Percentiles rank a stretch among this genome's conserved stretches.
phyloP scores from a whole-genome alignment of 2,329 filamentous ascomycete genomes.

The Hypomyces perniciosus region DNA sequence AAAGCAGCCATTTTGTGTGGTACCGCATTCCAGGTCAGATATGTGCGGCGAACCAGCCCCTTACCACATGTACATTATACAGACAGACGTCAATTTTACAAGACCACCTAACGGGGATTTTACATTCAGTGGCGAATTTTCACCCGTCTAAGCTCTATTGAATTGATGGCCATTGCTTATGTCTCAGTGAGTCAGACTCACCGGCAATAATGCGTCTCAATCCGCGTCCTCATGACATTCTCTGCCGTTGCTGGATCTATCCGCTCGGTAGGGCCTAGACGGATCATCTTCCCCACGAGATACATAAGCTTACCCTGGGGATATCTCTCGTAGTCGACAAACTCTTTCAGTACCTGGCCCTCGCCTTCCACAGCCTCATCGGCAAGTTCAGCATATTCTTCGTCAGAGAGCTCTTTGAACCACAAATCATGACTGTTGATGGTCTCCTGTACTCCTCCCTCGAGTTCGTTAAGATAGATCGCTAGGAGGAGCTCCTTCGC shows the following conservation, averaged over 20 bases:
- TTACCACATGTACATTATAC: no score
- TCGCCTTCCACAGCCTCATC: slow-evolving; percentile 39
- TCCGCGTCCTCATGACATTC: slow-evolving; percentile 34
- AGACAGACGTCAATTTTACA: no score
- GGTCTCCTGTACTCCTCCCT: slow-evolving; percentile 36
- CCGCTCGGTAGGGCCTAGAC: slow-evolving; percentile 45
- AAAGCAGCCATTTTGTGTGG: not conserved
- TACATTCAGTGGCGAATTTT: no score
- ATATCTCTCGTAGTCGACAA: slow-evolving; percentile 38
- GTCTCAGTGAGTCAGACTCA: not conserved
- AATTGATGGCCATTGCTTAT: not conserved
- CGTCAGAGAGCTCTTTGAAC: slow-evolving; percentile 45
- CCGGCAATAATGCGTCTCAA: slow-evolving; percentile 17
- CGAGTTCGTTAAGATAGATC: slow-evolving; percentile 43
- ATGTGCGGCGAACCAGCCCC: no score
- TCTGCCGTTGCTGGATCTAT: slow-evolving; percentile 50
- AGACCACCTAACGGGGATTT: no score
- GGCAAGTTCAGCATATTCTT: slow-evolving; percentile 45
- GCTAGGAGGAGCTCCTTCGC: slow-evolving; percentile 53
- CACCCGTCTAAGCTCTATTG: not conserved
- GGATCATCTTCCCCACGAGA: slow-evolving; percentile 54
- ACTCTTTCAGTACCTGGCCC: slow-evolving; percentile 41
- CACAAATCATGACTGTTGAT: slow-evolving; percentile 45
- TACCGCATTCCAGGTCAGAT: not conserved
- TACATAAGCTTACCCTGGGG: slow-evolving; percentile 57